These are phyloP conservation scores for Selenicereus undatus DNA, from an alignment of 148 eudicot genomes.

Conservation along the genomic window DNA sequence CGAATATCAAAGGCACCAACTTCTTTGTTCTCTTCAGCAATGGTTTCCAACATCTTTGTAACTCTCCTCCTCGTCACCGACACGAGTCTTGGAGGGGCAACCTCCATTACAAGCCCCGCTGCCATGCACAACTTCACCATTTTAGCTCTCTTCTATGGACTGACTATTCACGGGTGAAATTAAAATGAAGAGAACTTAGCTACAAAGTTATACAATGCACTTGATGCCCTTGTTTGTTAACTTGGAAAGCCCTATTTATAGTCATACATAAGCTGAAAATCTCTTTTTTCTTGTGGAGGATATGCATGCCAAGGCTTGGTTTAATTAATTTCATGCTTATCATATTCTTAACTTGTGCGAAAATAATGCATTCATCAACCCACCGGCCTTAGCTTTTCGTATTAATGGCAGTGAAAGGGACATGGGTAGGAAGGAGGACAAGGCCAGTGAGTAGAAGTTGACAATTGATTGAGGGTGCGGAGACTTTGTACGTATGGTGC, in stretches of 20 bases:
- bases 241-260: neutral
- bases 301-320: neutral
- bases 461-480: neutral
- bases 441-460: neutral
- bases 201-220: neutral
- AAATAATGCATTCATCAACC: neutral
- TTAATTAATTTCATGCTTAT: neutral
- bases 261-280: neutral
- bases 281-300: neutral
- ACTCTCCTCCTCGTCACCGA: constrained; percentile 4
- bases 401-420: neutral
- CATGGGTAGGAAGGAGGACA: neutral
- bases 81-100: neutral
- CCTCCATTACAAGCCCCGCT: neutral
- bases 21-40: constrained; percentile 8
- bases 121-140: neutral
- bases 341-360: neutral
- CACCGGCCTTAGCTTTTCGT: neutral
- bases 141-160: neutral
- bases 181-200: neutral
- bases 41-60: constrained; percentile 2
- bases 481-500: neutral
- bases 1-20: neutral
- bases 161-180: neutral
- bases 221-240: neutral